Base-by-base conservation (phyloP, 768 basidiomycete species). In the Mycena albidolilacea region DNA sequence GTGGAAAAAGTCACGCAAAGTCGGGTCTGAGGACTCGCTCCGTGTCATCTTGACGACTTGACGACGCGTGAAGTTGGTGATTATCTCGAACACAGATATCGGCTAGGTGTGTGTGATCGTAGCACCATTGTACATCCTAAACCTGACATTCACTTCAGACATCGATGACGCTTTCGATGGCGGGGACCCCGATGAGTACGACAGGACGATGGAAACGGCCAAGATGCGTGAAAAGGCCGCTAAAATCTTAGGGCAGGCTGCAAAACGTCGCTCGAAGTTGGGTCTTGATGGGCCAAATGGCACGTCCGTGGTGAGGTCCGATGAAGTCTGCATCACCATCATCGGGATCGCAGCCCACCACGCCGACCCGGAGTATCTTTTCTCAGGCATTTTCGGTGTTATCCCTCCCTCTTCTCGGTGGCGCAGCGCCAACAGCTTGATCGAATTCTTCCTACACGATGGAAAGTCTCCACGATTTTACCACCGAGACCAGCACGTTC, bases 301-400 rank as follows among this genome's bases (percentile, higher is more conserved):
- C 52, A 43, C 43, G 21, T 57, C 69, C 10, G 14, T 70, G 9
- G 62, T 70, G 5, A 23, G 37, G 7, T 7, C 39, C 17, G 69
- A 70, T 17, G 69, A 70, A 35, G 69, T 64, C 21, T 62, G 69
- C 30, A 70, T 70, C 43, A 63, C 61, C 8, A 21, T 57, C 23
- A 41, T 70, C 30, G 69, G 69, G 7, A 8, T 70, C 41, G 38
- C 23, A 46, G 8, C 52, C n/a, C 2, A 3, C 15, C 10, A 30
- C 7, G 30, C 9, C 52, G 30, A 30, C 14, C 69, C 61, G 7
- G 61, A 62, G 23, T 30, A 23, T 14, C 39, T 70, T 3, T 70
- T 70, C 54, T 70, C 69, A n/a, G 69, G 52, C 5, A 64, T 70
- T 5, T 70, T 30, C 23, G 69, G 69, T 1, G 57, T 70, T 11